A percentile compares a stretch with the other conserved stretches of the same genome.
Conservation (phyloP, 1,284 basidiomycete species). For the Cystobasidium slooffiae region DNA sequence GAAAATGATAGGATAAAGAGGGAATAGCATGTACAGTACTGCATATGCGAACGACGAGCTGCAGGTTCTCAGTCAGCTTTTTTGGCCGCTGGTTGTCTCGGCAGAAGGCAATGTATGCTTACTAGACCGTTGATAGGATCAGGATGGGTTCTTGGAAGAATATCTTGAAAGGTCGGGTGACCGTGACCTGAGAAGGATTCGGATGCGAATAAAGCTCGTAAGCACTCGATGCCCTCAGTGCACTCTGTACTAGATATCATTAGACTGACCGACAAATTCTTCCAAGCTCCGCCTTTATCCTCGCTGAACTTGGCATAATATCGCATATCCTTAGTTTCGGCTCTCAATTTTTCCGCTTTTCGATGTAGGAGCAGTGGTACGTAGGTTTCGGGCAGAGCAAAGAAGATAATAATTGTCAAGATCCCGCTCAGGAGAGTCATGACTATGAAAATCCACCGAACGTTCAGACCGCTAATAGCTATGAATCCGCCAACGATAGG, state of each 20-base stretch:
- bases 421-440: constrained; percentile 49
- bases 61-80: too few species aligned
- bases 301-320: constrained; percentile 28
- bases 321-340: constrained; percentile 43
- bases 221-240: not conserved
- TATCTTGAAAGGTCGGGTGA: constrained; percentile 56
- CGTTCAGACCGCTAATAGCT: constrained; percentile 36
- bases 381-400: constrained; percentile 50
- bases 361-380: constrained; percentile 41
- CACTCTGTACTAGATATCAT: not conserved
- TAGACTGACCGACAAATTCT: constrained; percentile 21
- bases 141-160: constrained; percentile 56
- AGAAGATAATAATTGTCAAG: constrained; percentile 24
- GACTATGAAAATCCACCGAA: constrained; percentile 48
- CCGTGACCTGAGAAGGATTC: constrained; percentile 38
- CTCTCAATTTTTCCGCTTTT: constrained; percentile 38
- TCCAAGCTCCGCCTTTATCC: constrained; percentile 29
- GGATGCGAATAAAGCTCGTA: not conserved
- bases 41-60: constrained; percentile 28
- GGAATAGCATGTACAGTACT: constrained; percentile 49
- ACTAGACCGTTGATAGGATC: constrained; percentile 52
- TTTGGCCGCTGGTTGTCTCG: not conserved
- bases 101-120: constrained; percentile 5
- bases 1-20: constrained; percentile 56
- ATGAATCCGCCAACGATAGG: constrained; percentile 56